Evolutionary conservation across 768 basidiomycete species (phyloP), one percentile per base, ranked within the genome.

Genomic region (Boletellus ananas): DNA sequence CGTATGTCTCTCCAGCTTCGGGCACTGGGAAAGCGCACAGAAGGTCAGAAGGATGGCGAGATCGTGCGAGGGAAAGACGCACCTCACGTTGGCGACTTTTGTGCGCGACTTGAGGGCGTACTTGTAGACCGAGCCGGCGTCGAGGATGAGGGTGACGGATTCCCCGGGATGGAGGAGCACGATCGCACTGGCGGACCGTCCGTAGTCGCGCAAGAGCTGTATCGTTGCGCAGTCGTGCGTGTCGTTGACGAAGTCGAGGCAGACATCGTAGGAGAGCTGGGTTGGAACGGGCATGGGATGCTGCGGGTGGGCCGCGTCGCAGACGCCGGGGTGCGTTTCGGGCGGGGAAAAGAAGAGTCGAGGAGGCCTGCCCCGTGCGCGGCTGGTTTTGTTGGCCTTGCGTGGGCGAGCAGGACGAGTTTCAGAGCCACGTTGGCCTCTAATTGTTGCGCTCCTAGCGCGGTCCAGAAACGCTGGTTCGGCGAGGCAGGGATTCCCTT

Each of bases 71-170:
- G 56, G 17, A 49, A 49, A 35, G 49, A 18, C 83, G 60, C 67
- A 86, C 85, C 83, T 84, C 67, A 87, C 77, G 62, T 83, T 81
- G 50, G 78, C 82, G 25, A 86, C 84, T 60, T 80, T 82, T 43
- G 79, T 77, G 55, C 74, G 77, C 53, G 75, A 75, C 65, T 85
- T 86, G 51, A 87, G 70, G 33, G 81, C 83, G 64, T 87, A 86
- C 60, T 78, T 77, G 71, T 87, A 87, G 34, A 80, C 69, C 18
- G 77, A 76, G 6, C 85, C 85, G 17, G 85, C 83, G 59, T 85
- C 83, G 55, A 87, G 75, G 52, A 87, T 75, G 50, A 86, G 74
- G 29, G 82, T 81, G 48, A 87, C 71, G 37, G 75, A 78, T 61
- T 87, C 84, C 42, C 78, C 74, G 4, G 84, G 84, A 50, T 78